Evolutionary conservation across 2,329 filamentous ascomycete species (phyloP), one percentile per base, ranked within the genome.

Genomic region (Ophiostoma ulmi): DNA sequence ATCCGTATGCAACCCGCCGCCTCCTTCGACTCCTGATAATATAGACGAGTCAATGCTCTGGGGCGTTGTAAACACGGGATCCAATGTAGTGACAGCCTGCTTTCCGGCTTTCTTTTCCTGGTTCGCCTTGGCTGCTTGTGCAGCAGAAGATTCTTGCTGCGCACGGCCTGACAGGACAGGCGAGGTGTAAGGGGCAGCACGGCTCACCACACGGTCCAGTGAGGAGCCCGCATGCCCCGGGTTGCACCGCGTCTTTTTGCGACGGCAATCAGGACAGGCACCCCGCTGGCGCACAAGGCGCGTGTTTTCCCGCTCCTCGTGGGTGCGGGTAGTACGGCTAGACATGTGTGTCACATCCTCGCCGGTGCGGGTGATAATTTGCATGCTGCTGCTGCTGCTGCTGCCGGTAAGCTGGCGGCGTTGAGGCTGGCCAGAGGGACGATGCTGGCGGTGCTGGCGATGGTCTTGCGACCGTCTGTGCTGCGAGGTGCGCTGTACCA

Each of bases 221-320:
- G 64, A 55, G 41, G 20, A 65, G 61, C 68, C 69, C 2, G 83
- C 86, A 77, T 88, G 86, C 78, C 83, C 86, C 2, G 86, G 86
- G 74, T 87, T 85, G 76, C 86, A 88, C 65, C 86, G 84, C 58
- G 86, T 82, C 84, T 90, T 90, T 83, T 88, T 90, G 77, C 81
- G 82, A 72, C 83, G 81, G 80, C 88, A 90, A 72, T 81, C 80
- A 63, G 88, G 85, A 77, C 88, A 90, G n/a, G 88, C 88, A 80
- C 89, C 89, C 77, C 89, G 86, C 76, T 88, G 87, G 72, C 88
- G 82, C 86, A 90, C 90, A 66, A 89, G 79, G 74, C 89, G 87
- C 6, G 88, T 88, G 76, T 89, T 88, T 69, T 89, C 87, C 44
- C 88, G 84, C 80, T 90, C 87, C 80, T 89, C 87, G 81, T 88